Base-by-base conservation (phyloP, 495 filamentous ascomycete genomes). In the Venustampulla echinocandica region DNA sequence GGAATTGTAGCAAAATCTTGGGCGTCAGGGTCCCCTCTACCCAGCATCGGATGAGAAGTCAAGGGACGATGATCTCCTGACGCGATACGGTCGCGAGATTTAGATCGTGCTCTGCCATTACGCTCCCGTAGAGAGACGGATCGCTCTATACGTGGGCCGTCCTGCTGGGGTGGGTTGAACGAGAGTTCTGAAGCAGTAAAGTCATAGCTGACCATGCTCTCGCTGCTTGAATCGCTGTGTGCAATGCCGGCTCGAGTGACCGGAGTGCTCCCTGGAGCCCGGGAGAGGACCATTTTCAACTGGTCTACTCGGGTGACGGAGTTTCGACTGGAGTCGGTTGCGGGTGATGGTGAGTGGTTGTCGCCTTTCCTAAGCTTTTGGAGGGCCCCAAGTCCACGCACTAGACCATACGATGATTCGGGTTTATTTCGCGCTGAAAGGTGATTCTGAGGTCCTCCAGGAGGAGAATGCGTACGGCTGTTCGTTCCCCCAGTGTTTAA, bases 231-330 rank as follows among this genome's bases (percentile, higher is more conserved):
- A 46, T 76, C 68, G 18, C 61, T 61, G 21, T 50, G 53, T 17
- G 68, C 69, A 17, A 20, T 64, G 38, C 36, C 49, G 50, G 15
- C 37, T 28, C 30, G 34, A 15, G 55, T 50, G 14, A 56, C 64
- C 49, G 49, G 64, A 52, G 30, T 41, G 44, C 19, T 54, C 52
- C 13, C 50, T 44, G 20, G 56, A 54, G 28, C 63, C 44, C 67
- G 79, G 2, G 77, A 79, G 13, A 86, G 72, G 18, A 81, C 83
- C 39, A 79, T 76, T 61, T 89, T 90, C 49, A 95, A 70, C 55
- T 94, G 87, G 46, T 89, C 87, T n/a, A 94, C 81, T 27, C 84
- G 81, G n/a, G 88, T 78, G 10, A 87, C 78, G 14, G 76, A 81
- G 21, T 75, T 80, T 47, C 77, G 63, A 57, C 67, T 78, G 22